Base-by-base conservation (phyloP, 306 rosid species). In the Acacia crassicarpa region DNA sequence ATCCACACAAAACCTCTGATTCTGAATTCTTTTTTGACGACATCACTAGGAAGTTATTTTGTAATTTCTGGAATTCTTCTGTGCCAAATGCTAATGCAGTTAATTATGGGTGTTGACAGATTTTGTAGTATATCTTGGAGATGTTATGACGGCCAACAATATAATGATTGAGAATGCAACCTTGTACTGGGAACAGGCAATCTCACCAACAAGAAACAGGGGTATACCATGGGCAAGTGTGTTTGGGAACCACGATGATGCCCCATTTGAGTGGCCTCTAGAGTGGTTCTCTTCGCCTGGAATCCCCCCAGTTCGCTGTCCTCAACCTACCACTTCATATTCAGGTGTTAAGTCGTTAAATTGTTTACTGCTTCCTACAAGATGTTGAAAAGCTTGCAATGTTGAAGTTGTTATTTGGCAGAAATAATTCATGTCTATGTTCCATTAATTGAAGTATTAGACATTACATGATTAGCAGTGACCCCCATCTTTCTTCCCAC, bases 161-260 rank as follows among this genome's bases (percentile, higher is more conserved):
- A 81, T 95, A 10, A 86, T 86, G 81, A 81, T 89, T 53, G 81
- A 74, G 78, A 95, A 93, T 87, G 95, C 95, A 83, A 93, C 81
- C 85, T 85, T 88, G 87, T 95, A 91, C 58, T 93, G 97, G 98
- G 91, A 93, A 74, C 89, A 66, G 59, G 98, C 98, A 67, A 78
- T 72, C 75, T 90, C 94, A 59, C 97, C 98, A 30, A 75, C 95
- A 54, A 90, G 87, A 91, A 86, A 84, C 48, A 84, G 84, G 65
- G 91, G 93, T 22, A 90, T 91, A 76, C 95, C 97, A 20, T 91
- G 91, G 90, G 97, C 98, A 7, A 88, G 88, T 83, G 91, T 93
- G 59, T 95, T 90, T 32, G 97, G 98, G 76, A 93, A 95, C 80
- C 98, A 93, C 62, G 98, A 93, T 67, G 98, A 95, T 84, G 97